phyloP scores from a whole-genome alignment of 805 yeast species.

The Torulaspora indica region DNA sequence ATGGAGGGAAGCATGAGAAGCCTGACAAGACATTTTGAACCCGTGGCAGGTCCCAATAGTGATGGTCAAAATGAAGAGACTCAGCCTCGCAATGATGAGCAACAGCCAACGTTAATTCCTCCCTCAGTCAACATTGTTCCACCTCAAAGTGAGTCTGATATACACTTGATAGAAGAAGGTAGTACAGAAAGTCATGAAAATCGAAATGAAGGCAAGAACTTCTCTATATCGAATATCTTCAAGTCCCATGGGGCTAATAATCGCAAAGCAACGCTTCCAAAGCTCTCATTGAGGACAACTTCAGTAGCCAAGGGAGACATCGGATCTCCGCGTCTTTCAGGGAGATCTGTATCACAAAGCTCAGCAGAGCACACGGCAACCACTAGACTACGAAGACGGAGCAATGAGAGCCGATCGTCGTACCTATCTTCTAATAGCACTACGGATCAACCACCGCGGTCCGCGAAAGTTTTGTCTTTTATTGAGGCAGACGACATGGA shows the following conservation, averaged over 20 bases:
- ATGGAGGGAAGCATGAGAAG: conserved; percentile 21
- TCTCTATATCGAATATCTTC: conserved; percentile 16
- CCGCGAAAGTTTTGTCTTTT: conserved; percentile 30
- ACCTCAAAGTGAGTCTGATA: conserved; percentile 13
- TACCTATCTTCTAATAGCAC: conserved; percentile 8
- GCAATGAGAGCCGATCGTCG: conserved; percentile 11
- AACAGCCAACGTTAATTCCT: conserved; percentile 10
- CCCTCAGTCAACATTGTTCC: conserved; percentile 23
- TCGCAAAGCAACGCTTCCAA: conserved; percentile 12
- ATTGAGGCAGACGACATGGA: conserved; percentile 34
- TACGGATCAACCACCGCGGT: conserved; percentile 20
- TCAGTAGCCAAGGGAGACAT: conserved; percentile 4
- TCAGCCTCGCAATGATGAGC: background rate
- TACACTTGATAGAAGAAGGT: background rate
- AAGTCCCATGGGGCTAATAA: conserved; percentile 5
- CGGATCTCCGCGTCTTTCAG: conserved; percentile 1
- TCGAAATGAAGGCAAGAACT: conserved; percentile 6
- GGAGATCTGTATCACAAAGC: conserved; percentile 1
- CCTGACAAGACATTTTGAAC: conserved; percentile 23
- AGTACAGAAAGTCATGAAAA: background rate
- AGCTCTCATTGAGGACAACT: conserved; percentile 16
- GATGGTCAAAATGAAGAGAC: conserved; percentile 3
- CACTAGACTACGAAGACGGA: conserved; percentile 12
- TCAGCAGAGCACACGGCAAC: conserved; percentile 8
- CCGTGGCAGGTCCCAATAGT: conserved; percentile 1